Evolutionary conservation across 768 basidiomycete genomes (phyloP).

Genomic region (Epithele typhae): DNA sequence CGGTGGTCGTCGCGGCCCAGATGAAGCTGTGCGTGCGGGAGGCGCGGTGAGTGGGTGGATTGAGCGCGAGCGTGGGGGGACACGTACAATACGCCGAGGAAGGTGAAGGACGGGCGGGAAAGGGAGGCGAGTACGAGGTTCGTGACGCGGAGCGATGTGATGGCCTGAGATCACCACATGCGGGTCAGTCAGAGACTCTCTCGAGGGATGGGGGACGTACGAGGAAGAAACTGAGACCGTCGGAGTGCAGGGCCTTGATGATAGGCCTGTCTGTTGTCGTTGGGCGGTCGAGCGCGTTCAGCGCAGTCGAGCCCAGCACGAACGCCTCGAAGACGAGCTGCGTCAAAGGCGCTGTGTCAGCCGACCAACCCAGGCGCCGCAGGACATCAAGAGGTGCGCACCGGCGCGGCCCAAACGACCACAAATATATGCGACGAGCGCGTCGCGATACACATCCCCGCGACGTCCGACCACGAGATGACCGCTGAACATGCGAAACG

Average conservation of each 20-base stretch:
- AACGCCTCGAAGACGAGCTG: constrained; percentile 33
- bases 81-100: constrained; percentile 28
- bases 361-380: too few relatives aligned
- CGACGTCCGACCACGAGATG: constrained; percentile 17
- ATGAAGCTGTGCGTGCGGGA: constrained; percentile 22
- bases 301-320: constrained; percentile 28
- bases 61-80: neutral
- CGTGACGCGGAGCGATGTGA: constrained; percentile 23
- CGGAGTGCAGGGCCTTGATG: constrained; percentile 27
- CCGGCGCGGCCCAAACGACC: constrained; percentile 31
- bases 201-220: constrained; percentile 19
- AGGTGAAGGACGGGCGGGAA: constrained; percentile 20
- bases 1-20: constrained; percentile 31
- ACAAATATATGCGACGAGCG: constrained; percentile 17
- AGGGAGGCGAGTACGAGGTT: constrained; percentile 25
- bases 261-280: constrained; percentile 24
- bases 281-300: constrained; percentile 34
- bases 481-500: constrained; percentile 18
- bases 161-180: too few relatives aligned
- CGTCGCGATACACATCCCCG: constrained; percentile 27
- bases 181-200: too few relatives aligned
- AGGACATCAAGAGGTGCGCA: too few relatives aligned
- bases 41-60: constrained; percentile 1
- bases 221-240: constrained; percentile 33
- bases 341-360: too few relatives aligned